These are phyloP conservation scores for Ogataea neopini DNA, from an alignment of 805 yeast genomes.

Conservation along the genomic window DNA sequence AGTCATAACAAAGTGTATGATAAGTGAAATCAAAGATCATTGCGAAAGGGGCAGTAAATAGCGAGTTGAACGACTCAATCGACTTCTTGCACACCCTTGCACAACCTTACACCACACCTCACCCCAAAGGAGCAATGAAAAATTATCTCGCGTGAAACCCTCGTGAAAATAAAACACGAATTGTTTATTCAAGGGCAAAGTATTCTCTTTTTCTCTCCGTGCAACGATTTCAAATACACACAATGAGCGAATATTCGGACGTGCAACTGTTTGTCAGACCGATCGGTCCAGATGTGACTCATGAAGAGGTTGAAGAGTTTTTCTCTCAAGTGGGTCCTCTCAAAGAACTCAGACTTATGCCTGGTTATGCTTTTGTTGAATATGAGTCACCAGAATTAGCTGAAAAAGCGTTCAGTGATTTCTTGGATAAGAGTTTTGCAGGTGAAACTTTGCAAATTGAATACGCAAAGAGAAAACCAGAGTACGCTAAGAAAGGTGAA, in stretches of 20 bases:
- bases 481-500: conserved; percentile 64
- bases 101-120: conserved; percentile 6
- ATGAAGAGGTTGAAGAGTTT: conserved; percentile 64
- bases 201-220: background rate
- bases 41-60: too few species aligned
- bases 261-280: conserved; percentile 43
- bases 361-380: conserved; percentile 89
- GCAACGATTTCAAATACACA: background rate
- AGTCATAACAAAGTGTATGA: too few species aligned
- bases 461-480: conserved; percentile 54
- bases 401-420: conserved; percentile 48
- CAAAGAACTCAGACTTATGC: conserved; percentile 66
- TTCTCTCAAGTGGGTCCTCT: conserved; percentile 68
- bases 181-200: conserved; percentile 1
- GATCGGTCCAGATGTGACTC: conserved; percentile 37
- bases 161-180: conserved; percentile 2
- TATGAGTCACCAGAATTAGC: conserved; percentile 65
- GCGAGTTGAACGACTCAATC: too few species aligned
- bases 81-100: too few species aligned
- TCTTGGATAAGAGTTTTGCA: conserved; percentile 46
- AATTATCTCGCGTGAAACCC: background rate
- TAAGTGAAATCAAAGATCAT: too few species aligned
- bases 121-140: conserved; percentile 1
- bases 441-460: conserved; percentile 54
- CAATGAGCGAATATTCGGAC: conserved; percentile 34